Percentiles rank a stretch among this genome's conserved stretches.
Conservation (phyloP, 768 basidiomycete genomes). For the Tricholoma furcatifolium region DNA sequence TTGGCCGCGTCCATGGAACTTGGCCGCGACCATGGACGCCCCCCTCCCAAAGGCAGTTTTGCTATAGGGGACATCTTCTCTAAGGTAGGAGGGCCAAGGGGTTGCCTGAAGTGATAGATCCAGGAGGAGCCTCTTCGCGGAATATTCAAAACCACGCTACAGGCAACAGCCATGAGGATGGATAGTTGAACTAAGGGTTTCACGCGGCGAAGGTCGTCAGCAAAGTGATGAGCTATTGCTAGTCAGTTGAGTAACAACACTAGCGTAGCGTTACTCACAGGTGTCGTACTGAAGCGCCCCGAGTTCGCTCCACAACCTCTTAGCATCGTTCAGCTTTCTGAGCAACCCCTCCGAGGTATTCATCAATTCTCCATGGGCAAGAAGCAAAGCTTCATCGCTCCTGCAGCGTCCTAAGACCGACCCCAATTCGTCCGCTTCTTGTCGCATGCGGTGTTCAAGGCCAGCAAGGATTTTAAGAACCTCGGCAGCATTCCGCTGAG, state of each 20-base stretch:
- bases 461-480: background rate
- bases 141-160: constrained; percentile 8
- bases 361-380: background rate
- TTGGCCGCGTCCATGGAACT: no score
- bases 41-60: no score
- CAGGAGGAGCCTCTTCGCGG: constrained; percentile 10
- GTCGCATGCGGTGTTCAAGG: background rate
- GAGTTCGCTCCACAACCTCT: background rate
- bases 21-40: no score
- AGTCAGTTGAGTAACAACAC: background rate
- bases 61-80: no score
- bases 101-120: no score
- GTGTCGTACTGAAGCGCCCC: background rate
- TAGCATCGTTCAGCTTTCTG: background rate
- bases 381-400: background rate
- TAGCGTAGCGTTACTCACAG: background rate
- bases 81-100: no score
- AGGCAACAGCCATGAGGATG: constrained; percentile 9
- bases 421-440: background rate
- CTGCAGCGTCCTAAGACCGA: background rate
- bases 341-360: background rate
- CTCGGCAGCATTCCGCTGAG: no score
- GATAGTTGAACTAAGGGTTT: constrained; percentile 8
- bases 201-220: no score
- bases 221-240: background rate